Base-by-base conservation (phyloP, 306 rosid genomes). In the Dalbergia oliveri region DNA sequence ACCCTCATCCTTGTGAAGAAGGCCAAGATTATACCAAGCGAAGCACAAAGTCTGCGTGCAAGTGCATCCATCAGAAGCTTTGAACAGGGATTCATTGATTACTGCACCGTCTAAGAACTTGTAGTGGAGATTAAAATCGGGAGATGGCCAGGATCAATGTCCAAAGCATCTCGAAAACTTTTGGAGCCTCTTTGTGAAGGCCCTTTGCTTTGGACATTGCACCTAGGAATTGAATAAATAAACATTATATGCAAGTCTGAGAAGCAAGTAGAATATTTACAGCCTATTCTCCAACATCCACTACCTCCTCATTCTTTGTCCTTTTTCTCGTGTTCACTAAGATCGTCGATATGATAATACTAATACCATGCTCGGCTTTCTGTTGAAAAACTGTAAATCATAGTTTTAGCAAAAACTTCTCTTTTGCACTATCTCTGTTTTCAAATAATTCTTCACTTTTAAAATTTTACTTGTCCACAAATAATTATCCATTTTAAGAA, bases 11-110 rank as follows among this genome's bases (percentile, higher is more conserved):
- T 90, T 83, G 86, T 87, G 82, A 50, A 87, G 79, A 72, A 91
- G 82, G 56, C 97, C 98, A 44, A 96, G 97, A 81, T 90, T 91
- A 82, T 91, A 87, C 98, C 98, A 96, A 1, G 97, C 97, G 88
- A 73, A 73, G 89, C 88, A 82, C 84, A 91, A 84, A 72, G 84
- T 64, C 90, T 85, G 76, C 94, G 0, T 88, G 90, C 73, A 50
- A 93, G 41, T 1, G 97, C 98, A 4, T 90, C 89, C 97, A 81
- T 86, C 88, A 96, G 81, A 88, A 87, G 87, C 91, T 89, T 21
- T 1, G 86, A 73, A 86, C 23, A 9, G 2, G 89, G 68, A 65
- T 85, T 84, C 15, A 75, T 74, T 49, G 51, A 47, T 76, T 33
- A 21, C 89, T 73, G 11, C 87, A 90, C 53, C 57, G 79, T 66